A percentile compares a stretch with the other conserved stretches of the same genome.
These are phyloP conservation scores for Talaromyces sp. DNA, from an alignment of 2,329 filamentous ascomycete genomes.

Conservation along the genomic window DNA sequence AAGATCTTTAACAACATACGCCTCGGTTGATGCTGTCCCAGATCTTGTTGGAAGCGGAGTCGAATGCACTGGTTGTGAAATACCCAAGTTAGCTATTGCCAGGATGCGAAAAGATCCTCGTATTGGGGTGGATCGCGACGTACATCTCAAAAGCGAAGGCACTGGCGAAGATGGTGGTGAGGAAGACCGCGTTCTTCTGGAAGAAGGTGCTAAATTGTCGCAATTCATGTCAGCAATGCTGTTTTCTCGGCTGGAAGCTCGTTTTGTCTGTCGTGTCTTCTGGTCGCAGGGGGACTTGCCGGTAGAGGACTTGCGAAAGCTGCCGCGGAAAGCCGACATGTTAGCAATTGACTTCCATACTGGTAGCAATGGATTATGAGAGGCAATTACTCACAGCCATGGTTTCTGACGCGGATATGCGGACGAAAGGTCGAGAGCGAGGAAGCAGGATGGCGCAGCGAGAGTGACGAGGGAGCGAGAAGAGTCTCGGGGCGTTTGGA, in stretches of 20 bases:
- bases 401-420: constrained; percentile 22
- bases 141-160: constrained; percentile 96
- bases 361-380: not conserved
- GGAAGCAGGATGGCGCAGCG: constrained; percentile 12
- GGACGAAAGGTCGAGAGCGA: not conserved
- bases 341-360: constrained; percentile 19
- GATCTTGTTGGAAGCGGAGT: constrained; percentile 72
- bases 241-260: constrained; percentile 1
- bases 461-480: constrained; percentile 14
- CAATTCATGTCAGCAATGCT: constrained; percentile 14
- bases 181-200: constrained; percentile 81
- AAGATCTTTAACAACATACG: constrained; percentile 54
- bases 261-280: not conserved
- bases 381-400: constrained; percentile 53
- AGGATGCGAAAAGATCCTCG: constrained; percentile 5
- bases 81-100: not conserved
- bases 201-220: constrained; percentile 63
- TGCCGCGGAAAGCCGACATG: constrained; percentile 27
- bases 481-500: constrained; percentile 10
- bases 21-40: constrained; percentile 92
- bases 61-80: constrained; percentile 63
- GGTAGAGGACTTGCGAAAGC: constrained; percentile 54
- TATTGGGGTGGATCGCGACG: constrained; percentile 32
- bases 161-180: constrained; percentile 76
- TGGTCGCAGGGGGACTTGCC: constrained; percentile 42